Evolutionary conservation across 371 early-diverging fungal species (phyloP).

Genomic region (Rhizopus arrhizus): DNA sequence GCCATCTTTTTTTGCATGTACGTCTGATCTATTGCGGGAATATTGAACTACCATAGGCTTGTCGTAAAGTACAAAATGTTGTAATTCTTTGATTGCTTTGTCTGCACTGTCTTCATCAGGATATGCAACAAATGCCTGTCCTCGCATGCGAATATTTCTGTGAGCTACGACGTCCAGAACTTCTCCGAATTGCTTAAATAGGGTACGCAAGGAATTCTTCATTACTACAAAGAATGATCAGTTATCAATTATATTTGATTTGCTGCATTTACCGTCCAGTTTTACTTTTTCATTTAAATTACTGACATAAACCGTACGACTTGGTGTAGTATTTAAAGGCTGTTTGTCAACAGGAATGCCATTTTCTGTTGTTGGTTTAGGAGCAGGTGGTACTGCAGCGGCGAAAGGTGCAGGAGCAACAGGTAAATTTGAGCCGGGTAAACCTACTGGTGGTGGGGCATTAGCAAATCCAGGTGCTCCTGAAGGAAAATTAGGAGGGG

Average conservation of each 20-base stretch:
- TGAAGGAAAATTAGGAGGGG: conserved; percentile 16
- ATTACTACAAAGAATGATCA: conserved; percentile 54
- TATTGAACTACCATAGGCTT: conserved; percentile 87
- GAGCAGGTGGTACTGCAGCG: conserved; percentile 10
- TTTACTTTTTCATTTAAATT: conserved; percentile 88
- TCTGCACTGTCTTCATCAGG: conserved; percentile 66
- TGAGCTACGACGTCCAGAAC: conserved; percentile 74
- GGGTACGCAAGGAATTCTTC: conserved; percentile 73
- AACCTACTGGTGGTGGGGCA: conserved; percentile 14
- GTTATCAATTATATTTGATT: conserved; percentile 42
- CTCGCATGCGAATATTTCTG: conserved; percentile 69
- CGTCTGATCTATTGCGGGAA: conserved; percentile 80
- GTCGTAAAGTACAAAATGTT: conserved; percentile 81
- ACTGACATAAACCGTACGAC: conserved; percentile 83
- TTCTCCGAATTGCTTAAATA: conserved; percentile 78
- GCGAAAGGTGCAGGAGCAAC: conserved; percentile 9
- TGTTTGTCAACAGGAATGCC: conserved; percentile 61
- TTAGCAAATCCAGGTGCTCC: conserved; percentile 15
- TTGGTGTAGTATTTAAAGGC: conserved; percentile 66
- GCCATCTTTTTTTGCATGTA: conserved; percentile 77
- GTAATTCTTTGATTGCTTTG: conserved; percentile 83
- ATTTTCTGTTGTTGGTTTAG: conserved; percentile 20
- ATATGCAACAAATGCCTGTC: conserved; percentile 83
- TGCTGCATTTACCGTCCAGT: conserved; percentile 58
- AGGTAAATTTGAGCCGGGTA: conserved; percentile 7